Conservation (phyloP, 2,329 filamentous ascomycete species). For the Colletotrichum sp. region DNA sequence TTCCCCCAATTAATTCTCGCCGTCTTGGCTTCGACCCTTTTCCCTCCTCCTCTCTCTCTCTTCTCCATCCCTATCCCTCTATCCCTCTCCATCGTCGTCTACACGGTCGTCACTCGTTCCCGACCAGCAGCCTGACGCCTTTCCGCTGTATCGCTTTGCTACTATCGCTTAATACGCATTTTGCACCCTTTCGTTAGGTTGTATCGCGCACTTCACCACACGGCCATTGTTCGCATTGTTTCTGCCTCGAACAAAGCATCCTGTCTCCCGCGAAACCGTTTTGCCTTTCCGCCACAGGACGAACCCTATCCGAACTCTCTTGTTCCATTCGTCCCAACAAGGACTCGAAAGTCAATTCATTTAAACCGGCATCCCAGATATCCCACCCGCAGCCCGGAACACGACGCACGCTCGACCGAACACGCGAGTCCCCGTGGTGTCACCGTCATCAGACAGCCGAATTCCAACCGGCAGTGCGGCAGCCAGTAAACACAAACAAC, state of each 20-base stretch:
- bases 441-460: neutral
- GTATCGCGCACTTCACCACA: neutral
- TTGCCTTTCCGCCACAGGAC: neutral
- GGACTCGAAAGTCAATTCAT: neutral
- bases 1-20: slow-evolving; percentile 1
- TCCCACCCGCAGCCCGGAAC: neutral
- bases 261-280: neutral
- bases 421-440: neutral
- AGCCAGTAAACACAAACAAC: slow-evolving; percentile 1
- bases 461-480: neutral
- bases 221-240: neutral
- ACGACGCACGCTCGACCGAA: neutral
- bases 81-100: neutral
- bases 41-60: neutral
- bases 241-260: neutral
- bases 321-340: slow-evolving; percentile 2
- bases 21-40: neutral
- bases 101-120: slow-evolving; percentile 11
- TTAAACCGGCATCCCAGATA: neutral
- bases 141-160: neutral
- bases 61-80: neutral
- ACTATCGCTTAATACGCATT: slow-evolving; percentile 12
- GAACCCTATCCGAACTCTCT: neutral
- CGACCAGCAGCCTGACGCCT: neutral
- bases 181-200: neutral